phyloP scores from a whole-genome alignment of 176 grass and related monocot species.

The Coix lacrymajobi region DNA sequence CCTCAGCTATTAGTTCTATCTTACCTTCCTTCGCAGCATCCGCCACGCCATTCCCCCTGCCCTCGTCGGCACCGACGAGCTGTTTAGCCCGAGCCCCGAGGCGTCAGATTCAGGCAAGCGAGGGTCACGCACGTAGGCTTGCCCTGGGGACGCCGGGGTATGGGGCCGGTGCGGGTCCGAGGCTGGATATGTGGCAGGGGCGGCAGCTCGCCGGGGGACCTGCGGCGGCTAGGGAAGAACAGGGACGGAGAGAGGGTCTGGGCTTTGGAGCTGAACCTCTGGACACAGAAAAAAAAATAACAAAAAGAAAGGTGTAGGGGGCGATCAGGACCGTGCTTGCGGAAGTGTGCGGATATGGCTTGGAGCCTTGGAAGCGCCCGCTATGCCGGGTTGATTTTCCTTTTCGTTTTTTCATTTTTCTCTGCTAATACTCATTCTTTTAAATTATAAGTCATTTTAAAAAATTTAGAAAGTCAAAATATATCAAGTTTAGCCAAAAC shows the following conservation, averaged over 20 bases:
- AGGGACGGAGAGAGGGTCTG: background rate
- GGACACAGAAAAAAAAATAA: background rate
- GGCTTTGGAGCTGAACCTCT: background rate
- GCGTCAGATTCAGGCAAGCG: background rate
- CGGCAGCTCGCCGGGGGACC: background rate
- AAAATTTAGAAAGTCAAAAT: too few relatives aligned
- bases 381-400: background rate
- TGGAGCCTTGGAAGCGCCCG: background rate
- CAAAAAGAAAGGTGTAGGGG: background rate
- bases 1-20: background rate
- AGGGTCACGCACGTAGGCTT: too few relatives aligned
- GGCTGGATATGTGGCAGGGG: background rate
- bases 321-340: too few relatives aligned
- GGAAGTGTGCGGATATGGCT: background rate
- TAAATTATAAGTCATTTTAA: too few relatives aligned
- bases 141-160: background rate
- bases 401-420: background rate
- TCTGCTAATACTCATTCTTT: too few relatives aligned
- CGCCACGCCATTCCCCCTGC: conserved; percentile 44
- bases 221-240: background rate
- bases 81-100: background rate
- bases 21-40: conserved; percentile 50
- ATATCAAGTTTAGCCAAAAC: too few relatives aligned
- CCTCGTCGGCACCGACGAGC: background rate
- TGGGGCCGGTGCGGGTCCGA: background rate